phyloP scores from a whole-genome alignment of 2,329 filamentous ascomycete genomes.

The Hymenoscyphus repandus region DNA sequence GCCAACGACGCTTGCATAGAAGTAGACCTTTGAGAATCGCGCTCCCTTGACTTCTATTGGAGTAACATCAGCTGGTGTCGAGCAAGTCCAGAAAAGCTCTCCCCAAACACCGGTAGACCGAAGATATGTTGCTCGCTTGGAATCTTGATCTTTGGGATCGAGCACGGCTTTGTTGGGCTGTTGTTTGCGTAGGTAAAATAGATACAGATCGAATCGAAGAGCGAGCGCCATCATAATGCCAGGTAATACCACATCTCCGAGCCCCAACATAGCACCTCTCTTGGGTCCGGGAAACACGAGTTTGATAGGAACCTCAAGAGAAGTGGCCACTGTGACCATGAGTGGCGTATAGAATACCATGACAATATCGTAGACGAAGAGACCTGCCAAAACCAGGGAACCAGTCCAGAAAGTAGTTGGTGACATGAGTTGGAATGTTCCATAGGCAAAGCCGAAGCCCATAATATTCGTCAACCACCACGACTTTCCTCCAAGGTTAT shows the following conservation, averaged over 20 bases:
- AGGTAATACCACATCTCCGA: conserved; percentile 91
- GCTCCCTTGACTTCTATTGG: conserved; percentile 23
- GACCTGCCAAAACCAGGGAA: conserved; percentile 66
- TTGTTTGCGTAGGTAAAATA: conserved; percentile 70
- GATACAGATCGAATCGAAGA: conserved; percentile 84
- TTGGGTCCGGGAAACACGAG: conserved; percentile 67
- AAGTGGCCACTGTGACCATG: conserved; percentile 84
- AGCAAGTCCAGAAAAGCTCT: conserved; percentile 69
- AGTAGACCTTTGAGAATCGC: conserved; percentile 78
- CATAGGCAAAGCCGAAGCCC: conserved; percentile 82
- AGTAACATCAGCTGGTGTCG: conserved; percentile 24
- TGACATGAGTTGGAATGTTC: conserved; percentile 75
- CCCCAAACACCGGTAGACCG: conserved; percentile 73
- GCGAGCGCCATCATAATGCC: conserved; percentile 87
- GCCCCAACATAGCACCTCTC: conserved; percentile 75
- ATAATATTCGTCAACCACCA: conserved; percentile 71
- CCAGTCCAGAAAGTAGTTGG: conserved; percentile 84
- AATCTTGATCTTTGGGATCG: conserved; percentile 26
- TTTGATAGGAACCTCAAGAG: conserved; percentile 88
- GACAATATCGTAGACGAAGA: conserved; percentile 95
- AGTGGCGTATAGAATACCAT: conserved; percentile 85
- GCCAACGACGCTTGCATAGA: conserved; percentile 68
- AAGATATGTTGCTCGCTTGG: conserved; percentile 41
- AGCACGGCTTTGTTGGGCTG: conserved; percentile 32
- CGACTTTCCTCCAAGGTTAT: conserved; percentile 25